Conservation (phyloP, 345 rosid species). For the Gossypium turneri region DNA sequence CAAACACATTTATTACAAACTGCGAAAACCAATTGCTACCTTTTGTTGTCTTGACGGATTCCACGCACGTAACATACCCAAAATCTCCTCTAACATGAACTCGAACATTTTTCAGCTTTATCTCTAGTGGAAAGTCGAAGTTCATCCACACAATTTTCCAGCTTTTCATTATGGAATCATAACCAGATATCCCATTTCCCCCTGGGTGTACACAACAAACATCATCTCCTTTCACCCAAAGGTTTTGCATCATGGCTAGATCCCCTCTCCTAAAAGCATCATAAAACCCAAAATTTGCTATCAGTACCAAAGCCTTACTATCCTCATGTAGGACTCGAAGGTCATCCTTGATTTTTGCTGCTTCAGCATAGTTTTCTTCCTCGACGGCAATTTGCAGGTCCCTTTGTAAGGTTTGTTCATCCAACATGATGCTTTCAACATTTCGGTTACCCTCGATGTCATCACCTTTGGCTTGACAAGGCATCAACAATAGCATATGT, state of each 20-base stretch:
- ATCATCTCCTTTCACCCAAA: slow-evolving; percentile 60
- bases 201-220: slow-evolving; percentile 89
- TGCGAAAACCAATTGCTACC: slow-evolving; percentile 94
- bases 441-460: slow-evolving; percentile 44
- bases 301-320: slow-evolving; percentile 52
- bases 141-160: slow-evolving; percentile 92
- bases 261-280: slow-evolving; percentile 69
- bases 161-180: slow-evolving; percentile 80
- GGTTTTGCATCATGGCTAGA: slow-evolving; percentile 59
- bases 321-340: slow-evolving; percentile 61
- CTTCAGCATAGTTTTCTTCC: slow-evolving; percentile 73
- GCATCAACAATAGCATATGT: slow-evolving; percentile 19
- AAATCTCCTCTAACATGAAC: slow-evolving; percentile 72
- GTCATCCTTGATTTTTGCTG: slow-evolving; percentile 76
- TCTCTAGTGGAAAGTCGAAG: slow-evolving; percentile 74
- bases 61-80: slow-evolving; percentile 78
- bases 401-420: slow-evolving; percentile 54
- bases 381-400: slow-evolving; percentile 61
- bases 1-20: slow-evolving; percentile 81
- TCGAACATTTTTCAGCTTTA: slow-evolving; percentile 57
- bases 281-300: slow-evolving; percentile 75
- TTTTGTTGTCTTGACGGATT: slow-evolving; percentile 75
- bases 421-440: slow-evolving; percentile 45
- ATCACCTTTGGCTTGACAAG: slow-evolving; percentile 52
- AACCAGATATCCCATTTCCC: slow-evolving; percentile 69